Conservation (phyloP, 352 stramenopile genomes). For the Pythium phragmitis region DNA sequence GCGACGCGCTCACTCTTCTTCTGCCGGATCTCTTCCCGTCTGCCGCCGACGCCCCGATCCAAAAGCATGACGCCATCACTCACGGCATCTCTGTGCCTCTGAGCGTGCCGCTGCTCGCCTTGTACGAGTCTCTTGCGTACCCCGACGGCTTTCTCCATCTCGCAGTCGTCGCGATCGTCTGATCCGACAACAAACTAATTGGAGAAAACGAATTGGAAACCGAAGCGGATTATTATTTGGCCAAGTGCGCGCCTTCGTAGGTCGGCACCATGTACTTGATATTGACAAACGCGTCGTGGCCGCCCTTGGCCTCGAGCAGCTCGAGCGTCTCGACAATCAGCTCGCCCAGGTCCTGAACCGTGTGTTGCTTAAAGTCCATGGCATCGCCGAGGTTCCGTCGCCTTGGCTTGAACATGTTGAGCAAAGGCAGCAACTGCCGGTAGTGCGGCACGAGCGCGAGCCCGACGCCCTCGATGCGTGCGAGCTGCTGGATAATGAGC, state of each 20-base stretch:
- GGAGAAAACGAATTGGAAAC: no score
- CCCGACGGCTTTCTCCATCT: conserved; percentile 81
- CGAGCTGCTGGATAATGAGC: conserved; percentile 59
- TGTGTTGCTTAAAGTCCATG: conserved; percentile 90
- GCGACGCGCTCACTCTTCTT: conserved; percentile 51
- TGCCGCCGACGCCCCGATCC: neutral
- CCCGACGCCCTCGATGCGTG: conserved; percentile 58
- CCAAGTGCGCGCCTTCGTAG: conserved; percentile 78
- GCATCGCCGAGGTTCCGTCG: conserved; percentile 88
- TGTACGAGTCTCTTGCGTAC: conserved; percentile 71
- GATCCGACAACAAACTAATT: neutral
- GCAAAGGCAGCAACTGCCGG: conserved; percentile 84
- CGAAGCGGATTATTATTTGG: conserved; percentile 14
- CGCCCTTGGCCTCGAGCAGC: conserved; percentile 80
- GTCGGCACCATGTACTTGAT: conserved; percentile 98
- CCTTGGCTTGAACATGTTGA: conserved; percentile 91
- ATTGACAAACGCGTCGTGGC: conserved; percentile 90
- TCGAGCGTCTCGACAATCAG: conserved; percentile 89
- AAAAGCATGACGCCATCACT: conserved; percentile 14
- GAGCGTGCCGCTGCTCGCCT: conserved; percentile 49
- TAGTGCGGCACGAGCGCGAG: conserved; percentile 90
- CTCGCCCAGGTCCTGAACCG: conserved; percentile 75
- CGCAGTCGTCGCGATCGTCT: conserved; percentile 26
- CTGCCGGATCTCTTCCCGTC: conserved; percentile 62
- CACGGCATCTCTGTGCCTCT: conserved; percentile 57